A percentile compares a stretch with the other conserved stretches of the same genome.
These are phyloP conservation scores for Geotrichum histeridarum DNA, from an alignment of 1,139 yeast species.

Conservation along the genomic window DNA sequence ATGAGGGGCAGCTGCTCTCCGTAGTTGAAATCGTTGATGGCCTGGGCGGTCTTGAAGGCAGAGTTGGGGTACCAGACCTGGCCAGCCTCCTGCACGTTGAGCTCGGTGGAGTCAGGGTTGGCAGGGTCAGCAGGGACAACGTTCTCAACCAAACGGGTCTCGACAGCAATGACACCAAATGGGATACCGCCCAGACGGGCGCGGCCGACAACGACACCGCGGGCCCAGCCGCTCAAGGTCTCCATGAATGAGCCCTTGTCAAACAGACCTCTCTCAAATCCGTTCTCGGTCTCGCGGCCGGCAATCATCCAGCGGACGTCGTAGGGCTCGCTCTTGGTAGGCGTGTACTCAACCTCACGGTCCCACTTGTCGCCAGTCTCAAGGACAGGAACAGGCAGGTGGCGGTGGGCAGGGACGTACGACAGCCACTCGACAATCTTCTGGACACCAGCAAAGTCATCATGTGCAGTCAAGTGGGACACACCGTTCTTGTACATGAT, in stretches of 20 bases:
- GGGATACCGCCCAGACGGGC: slow-evolving; percentile 99
- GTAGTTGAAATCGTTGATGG: slow-evolving; percentile 91
- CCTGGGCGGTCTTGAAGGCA: slow-evolving; percentile 98
- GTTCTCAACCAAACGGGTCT: slow-evolving; percentile 84
- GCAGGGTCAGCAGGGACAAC: slow-evolving; percentile 97
- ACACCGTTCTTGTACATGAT: slow-evolving; percentile 98
- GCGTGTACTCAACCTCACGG: slow-evolving; percentile 79
- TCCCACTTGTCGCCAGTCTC: slow-evolving; percentile 84
- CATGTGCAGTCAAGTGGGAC: slow-evolving; percentile 90
- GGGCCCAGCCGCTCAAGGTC: slow-evolving; percentile 98
- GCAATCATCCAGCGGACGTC: slow-evolving; percentile 95
- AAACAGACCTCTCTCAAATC: slow-evolving; percentile 82
- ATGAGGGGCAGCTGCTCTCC: slow-evolving; percentile 97
- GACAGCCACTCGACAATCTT: slow-evolving; percentile 95
- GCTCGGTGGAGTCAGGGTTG: slow-evolving; percentile 88
- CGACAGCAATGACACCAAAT: slow-evolving; percentile 95
- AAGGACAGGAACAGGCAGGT: slow-evolving; percentile 84
- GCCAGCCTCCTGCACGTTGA: slow-evolving; percentile 89
- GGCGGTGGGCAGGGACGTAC: slow-evolving; percentile 86
- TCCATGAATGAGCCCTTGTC: slow-evolving; percentile 93
- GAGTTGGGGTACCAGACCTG: slow-evolving; percentile 99
- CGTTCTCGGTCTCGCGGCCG: slow-evolving; percentile 67
- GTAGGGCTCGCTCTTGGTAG: slow-evolving; percentile 65
- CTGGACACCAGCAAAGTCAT: slow-evolving; percentile 94
- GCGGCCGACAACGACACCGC: slow-evolving; percentile 97